A percentile compares a stretch with the other conserved stretches of the same genome.
phyloP scores from a whole-genome alignment of 805 yeast genomes.

The Geotrichum ghanense region DNA sequence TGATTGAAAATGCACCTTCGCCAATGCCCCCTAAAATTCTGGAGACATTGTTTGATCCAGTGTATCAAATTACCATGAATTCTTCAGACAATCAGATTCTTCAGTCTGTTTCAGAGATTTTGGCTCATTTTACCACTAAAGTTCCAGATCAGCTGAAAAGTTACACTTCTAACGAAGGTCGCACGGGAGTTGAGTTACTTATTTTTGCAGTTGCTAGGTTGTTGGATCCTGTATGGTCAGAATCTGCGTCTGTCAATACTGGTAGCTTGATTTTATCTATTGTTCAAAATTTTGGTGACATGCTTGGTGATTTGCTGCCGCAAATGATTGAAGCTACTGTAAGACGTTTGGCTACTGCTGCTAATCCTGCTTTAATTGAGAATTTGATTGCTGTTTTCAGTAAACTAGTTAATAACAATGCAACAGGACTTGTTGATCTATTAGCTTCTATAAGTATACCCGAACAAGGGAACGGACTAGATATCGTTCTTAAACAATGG shows the following conservation, averaged over 20 bases:
- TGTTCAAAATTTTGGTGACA: slow-evolving; percentile 38
- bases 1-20: slow-evolving; percentile 19
- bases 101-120: slow-evolving; percentile 67
- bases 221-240: slow-evolving; percentile 59
- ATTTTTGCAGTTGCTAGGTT: slow-evolving; percentile 56
- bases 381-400: slow-evolving; percentile 70
- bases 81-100: slow-evolving; percentile 68
- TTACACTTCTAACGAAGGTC: slow-evolving; percentile 15
- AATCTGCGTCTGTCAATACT: slow-evolving; percentile 70
- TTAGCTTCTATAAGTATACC: slow-evolving; percentile 31
- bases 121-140: slow-evolving; percentile 44
- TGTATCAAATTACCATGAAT: slow-evolving; percentile 35
- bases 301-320: slow-evolving; percentile 29
- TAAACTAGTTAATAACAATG: slow-evolving; percentile 50
- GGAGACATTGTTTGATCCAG: slow-evolving; percentile 21
- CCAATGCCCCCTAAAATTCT: slow-evolving; percentile 15
- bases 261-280: slow-evolving; percentile 56
- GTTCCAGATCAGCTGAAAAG: slow-evolving; percentile 21
- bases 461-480: slow-evolving; percentile 32
- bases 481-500: slow-evolving; percentile 66
- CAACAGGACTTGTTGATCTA: slow-evolving; percentile 52
- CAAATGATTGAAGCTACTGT: slow-evolving; percentile 69
- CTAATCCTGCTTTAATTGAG: slow-evolving; percentile 63
- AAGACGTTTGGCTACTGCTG: slow-evolving; percentile 49
- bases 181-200: slow-evolving; percentile 43